phyloP scores from a whole-genome alignment of 192 early-diverging fungal species.

The Martensiomyces pterosporus region DNA sequence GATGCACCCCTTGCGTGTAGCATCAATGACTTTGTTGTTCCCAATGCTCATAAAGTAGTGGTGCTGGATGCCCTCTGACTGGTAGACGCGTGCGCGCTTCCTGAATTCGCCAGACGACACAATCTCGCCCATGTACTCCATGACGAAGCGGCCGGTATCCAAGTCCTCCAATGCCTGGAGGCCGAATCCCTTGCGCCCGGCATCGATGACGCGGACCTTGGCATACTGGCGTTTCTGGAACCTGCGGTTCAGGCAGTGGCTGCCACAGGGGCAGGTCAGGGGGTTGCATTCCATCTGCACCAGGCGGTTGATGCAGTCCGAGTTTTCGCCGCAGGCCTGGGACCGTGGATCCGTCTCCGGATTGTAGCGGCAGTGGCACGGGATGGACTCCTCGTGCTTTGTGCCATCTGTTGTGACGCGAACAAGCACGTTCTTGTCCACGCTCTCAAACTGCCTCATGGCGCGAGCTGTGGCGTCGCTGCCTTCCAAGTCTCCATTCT shows the following conservation, averaged over 20 bases:
- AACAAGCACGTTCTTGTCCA: slow-evolving; percentile 45
- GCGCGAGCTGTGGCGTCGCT: slow-evolving; percentile 31
- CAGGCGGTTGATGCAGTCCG: slow-evolving; percentile 90
- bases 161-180: slow-evolving; percentile 68
- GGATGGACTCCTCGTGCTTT: slow-evolving; percentile 43
- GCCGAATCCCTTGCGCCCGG: slow-evolving; percentile 94
- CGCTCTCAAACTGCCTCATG: slow-evolving; percentile 20
- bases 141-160: slow-evolving; percentile 81
- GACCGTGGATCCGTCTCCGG: slow-evolving; percentile 56
- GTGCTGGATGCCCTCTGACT: slow-evolving; percentile 74
- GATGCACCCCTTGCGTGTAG: slow-evolving; percentile 85
- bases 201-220: slow-evolving; percentile 78
- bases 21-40: slow-evolving; percentile 94
- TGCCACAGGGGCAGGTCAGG: slow-evolving; percentile 81
- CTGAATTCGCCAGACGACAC: slow-evolving; percentile 76
- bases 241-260: slow-evolving; percentile 85
- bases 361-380: slow-evolving; percentile 44
- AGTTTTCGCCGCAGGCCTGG: slow-evolving; percentile 82
- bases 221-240: slow-evolving; percentile 87
- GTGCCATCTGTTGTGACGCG: slow-evolving; percentile 32
- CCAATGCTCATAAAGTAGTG: slow-evolving; percentile 98
- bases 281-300: slow-evolving; percentile 89
- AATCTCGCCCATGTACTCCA: slow-evolving; percentile 98
- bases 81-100: slow-evolving; percentile 80
- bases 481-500: slow-evolving; percentile 20